Evolutionary conservation across 495 filamentous ascomycete genomes (phyloP).

Genomic region (Aspergillus panamensis): DNA sequence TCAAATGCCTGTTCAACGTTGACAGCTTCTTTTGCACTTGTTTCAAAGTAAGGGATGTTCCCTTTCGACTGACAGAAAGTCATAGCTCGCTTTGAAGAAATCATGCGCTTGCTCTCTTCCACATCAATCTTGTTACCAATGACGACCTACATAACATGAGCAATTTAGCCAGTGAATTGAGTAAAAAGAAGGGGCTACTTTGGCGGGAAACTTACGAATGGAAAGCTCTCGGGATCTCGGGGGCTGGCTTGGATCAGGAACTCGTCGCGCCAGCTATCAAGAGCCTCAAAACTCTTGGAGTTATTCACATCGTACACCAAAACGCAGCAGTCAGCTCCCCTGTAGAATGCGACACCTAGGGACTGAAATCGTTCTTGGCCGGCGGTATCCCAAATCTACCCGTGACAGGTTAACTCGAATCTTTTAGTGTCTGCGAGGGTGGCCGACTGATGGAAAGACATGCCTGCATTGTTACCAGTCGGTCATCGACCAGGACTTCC

Average conservation of each 20-base stretch:
- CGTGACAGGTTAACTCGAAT: constrained; percentile 20
- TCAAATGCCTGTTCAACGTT: constrained; percentile 99
- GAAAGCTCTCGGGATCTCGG: constrained; percentile 94
- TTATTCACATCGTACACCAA: constrained; percentile 99
- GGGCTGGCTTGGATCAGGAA: constrained; percentile 97
- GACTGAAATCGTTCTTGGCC: constrained; percentile 98
- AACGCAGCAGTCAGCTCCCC: constrained; percentile 97
- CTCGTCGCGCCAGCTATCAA: constrained; percentile 98
- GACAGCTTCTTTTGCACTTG: constrained; percentile 96
- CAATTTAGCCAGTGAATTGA: neutral
- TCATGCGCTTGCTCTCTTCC: constrained; percentile 95
- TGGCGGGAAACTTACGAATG: constrained; percentile 67
- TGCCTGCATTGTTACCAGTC: constrained; percentile 98
- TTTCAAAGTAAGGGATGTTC: constrained; percentile 97
- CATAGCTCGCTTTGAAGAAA: constrained; percentile 91
- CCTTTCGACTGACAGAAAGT: constrained; percentile 98
- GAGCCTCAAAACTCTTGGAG: constrained; percentile 95
- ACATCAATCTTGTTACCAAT: constrained; percentile 99
- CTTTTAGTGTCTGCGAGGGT: neutral
- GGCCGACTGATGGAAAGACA: constrained; percentile 21
- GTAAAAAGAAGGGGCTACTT: neutral
- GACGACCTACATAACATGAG: constrained; percentile 58
- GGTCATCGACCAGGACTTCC: constrained; percentile 95
- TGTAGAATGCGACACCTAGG: constrained; percentile 95
- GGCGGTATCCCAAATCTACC: constrained; percentile 94